Evolutionary conservation across 2,329 filamentous ascomycete species (phyloP), one percentile per base, ranked within the genome.

Genomic region (Clonostachys chloroleuca): DNA sequence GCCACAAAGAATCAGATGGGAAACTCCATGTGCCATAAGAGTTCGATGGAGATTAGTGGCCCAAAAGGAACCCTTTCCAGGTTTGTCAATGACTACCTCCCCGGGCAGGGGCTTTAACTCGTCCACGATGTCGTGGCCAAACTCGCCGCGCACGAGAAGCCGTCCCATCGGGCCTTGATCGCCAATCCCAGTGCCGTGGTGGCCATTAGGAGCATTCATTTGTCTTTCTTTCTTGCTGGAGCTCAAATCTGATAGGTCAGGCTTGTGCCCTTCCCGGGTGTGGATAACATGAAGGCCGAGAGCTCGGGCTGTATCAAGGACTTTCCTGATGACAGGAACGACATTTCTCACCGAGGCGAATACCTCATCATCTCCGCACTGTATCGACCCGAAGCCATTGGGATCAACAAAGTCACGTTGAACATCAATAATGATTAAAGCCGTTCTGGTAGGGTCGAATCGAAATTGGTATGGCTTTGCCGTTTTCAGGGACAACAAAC

Each of bases 51-150:
- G 62, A 24, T 64, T 63, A 1, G 80, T 83, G 34, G 74, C 72
- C 75, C 76, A 83, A 55, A 81, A 83, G 4, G 74, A 74, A 13
- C 79, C 78, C 56, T 81, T 82, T 9, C 78, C 78, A 3, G 75
- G 74, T 59, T 81, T 81, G 57, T 82, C 78, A 41, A 83, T 73
- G 5, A 82, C 69, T 2, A 72, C 61, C 58, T 82, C 78, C 13
- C 70, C 71, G 3, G 75, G 70, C 35, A 69, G 54, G 1, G 77
- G 77, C 43, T 63, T 64, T 40, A 81, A 62, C 53, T 78, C 77
- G 55, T 78, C 73, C 17, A 81, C 65, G 40, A 80, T 70, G 54
- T 78, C 75, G 54, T 80, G 77, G 9, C 76, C 76, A 47, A 74
- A 72, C 58, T 80, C 76, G 34, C 77, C 77, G 24, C 74, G 65